These are phyloP conservation scores for Aspergillus fumigatus DNA, from an alignment of 2,329 filamentous ascomycete genomes.

Conservation along the genomic window DNA sequence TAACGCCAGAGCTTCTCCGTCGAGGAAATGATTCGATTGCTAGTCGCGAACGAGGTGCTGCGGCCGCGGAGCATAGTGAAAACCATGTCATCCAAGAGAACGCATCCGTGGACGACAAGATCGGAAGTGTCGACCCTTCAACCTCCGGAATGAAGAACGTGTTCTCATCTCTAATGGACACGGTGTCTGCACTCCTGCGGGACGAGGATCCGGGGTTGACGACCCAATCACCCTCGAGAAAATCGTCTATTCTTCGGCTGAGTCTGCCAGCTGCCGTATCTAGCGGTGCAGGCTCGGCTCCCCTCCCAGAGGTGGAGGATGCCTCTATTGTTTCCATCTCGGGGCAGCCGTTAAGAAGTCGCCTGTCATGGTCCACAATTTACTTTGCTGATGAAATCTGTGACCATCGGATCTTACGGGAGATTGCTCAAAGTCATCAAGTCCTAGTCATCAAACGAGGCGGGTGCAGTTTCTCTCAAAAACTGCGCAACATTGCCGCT, in stretches of 20 bases:
- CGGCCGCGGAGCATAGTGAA: constrained; percentile 18
- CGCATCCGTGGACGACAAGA: constrained; percentile 21
- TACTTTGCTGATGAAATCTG: constrained; percentile 69
- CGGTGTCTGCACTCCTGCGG: constrained; percentile 49
- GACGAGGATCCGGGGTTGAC: constrained; percentile 33
- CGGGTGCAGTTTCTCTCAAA: constrained; percentile 76
- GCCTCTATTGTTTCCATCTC: constrained; percentile 34
- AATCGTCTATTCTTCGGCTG: constrained; percentile 32
- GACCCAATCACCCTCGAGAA: constrained; percentile 27
- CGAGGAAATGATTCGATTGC: constrained; percentile 30
- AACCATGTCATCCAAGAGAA: constrained; percentile 17
- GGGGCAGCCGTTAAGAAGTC: constrained; percentile 38
- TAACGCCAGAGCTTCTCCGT: constrained; percentile 34
- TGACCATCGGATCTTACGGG: constrained; percentile 49
- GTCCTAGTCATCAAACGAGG: constrained; percentile 79
- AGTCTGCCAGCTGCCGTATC: constrained; percentile 47
- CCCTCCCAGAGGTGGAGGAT: constrained; percentile 62
- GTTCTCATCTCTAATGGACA: constrained; percentile 45
- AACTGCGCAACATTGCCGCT: constrained; percentile 78
- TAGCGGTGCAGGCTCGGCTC: constrained; percentile 56
- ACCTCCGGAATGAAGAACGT: constrained; percentile 36
- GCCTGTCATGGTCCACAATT: constrained; percentile 64
- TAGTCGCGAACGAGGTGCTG: constrained; percentile 21
- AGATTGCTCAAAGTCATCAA: constrained; percentile 57
- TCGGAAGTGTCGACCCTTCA: constrained; percentile 22